Conservation (phyloP, 2,329 filamentous ascomycete genomes). For the Ustulina deusta region DNA sequence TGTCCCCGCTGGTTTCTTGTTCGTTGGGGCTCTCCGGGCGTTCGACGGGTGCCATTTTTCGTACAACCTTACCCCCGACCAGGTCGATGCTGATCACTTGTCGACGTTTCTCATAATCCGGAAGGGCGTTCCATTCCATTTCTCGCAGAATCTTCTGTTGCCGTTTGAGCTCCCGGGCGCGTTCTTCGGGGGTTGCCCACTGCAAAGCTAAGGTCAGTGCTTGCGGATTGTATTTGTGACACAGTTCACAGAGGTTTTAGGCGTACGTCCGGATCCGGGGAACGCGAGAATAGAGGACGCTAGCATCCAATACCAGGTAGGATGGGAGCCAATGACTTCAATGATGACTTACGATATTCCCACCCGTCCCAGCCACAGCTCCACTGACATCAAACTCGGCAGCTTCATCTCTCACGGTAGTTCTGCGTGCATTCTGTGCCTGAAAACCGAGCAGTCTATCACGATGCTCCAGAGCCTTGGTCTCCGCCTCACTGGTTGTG, state of each 20-base stretch:
- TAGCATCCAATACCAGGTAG: neutral
- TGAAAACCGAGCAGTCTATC: conserved; percentile 87
- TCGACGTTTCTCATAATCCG: conserved; percentile 89
- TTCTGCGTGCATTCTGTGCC: conserved; percentile 84
- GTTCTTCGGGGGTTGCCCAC: conserved; percentile 86
- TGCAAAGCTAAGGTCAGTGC: conserved; percentile 9
- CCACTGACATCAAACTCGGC: conserved; percentile 68
- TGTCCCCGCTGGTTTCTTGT: conserved; percentile 50
- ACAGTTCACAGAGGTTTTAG: neutral
- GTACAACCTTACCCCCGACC: conserved; percentile 79
- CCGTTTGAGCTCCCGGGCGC: conserved; percentile 83
- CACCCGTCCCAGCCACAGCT: conserved; percentile 58
- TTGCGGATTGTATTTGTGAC: neutral
- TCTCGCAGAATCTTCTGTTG: conserved; percentile 87
- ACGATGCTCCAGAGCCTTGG: conserved; percentile 79
- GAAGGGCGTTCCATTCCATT: conserved; percentile 85
- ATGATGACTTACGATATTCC: conserved; percentile 65
- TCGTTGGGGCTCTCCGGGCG: conserved; percentile 66
- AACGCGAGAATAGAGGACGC: neutral
- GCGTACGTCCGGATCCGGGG: neutral
- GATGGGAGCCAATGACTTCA: neutral
- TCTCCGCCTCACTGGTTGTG: conserved; percentile 67
- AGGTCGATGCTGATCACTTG: conserved; percentile 89
- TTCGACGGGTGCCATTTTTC: conserved; percentile 74
- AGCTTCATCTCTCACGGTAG: conserved; percentile 88